Base-by-base conservation (phyloP, 2,329 filamentous ascomycete species). In the Botrytis porri region DNA sequence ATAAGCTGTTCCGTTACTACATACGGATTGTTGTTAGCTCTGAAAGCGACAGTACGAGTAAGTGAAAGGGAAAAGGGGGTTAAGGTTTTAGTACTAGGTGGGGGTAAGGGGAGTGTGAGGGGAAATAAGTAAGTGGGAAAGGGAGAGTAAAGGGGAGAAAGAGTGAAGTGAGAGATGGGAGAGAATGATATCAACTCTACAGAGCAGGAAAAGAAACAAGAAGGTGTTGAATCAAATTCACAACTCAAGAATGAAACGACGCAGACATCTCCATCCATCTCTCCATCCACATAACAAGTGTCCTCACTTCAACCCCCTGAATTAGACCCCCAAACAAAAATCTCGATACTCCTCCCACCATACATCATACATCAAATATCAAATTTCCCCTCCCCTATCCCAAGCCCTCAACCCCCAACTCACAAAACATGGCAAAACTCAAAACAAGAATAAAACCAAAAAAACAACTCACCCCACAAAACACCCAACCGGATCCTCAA, bases 11-110 rank as follows among this genome's bases (percentile, higher is more conserved):
- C 12, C 20, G 20, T 60, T 18, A 32, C 57, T 60, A 32, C 9
- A n/a, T 35, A 8, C 4, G 3, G n/a, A 35, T 60, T 10, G 3
- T 35, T 60, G 10, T 60, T 20, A 60, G 18, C 29, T 22, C 2
- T 1, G 0, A 22, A 54, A 5, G 0, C 4, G 4, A n/a, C 29
- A 14, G 1, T 45, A 22, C 3, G 7, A 8, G 7, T 8, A n/a
- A n/a, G 48, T n/a, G 22, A 54, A 1, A n/a, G 25, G 22, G 20
- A 25, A 8, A 18, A 5, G 18, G 9, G 20, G n/a, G n/a, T n/a
- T n/a, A n/a, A n/a, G n/a, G n/a, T n/a, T n/a, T n/a, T n/a, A n/a
- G n/a, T n/a, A n/a, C n/a, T n/a, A n/a, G n/a, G n/a, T n/a, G n/a
- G n/a, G n/a, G n/a, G n/a, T n/a, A n/a, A n/a, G n/a, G n/a, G n/a